Percentiles rank a stretch among this genome's conserved stretches.
Evolutionary conservation across 345 rosid genomes (phyloP).

Genomic region (Dovyalis caffra): DNA sequence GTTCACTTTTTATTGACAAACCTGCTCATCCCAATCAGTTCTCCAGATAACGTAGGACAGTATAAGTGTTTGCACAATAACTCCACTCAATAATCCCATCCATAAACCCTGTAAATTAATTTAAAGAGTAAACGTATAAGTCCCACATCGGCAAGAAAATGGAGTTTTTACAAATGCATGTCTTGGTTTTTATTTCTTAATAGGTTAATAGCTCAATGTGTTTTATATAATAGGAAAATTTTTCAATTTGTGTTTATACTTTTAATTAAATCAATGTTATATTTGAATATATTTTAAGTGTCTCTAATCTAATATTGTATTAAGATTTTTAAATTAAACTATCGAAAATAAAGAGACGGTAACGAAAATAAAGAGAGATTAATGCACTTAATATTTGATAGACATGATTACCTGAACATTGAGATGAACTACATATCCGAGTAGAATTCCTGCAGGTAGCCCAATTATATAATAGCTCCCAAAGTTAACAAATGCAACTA

Average conservation of each 20-base stretch:
- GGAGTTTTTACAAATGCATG: too few relatives aligned
- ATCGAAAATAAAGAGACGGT: constrained; percentile 1
- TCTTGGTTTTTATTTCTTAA: too few relatives aligned
- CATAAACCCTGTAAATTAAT: constrained; percentile 32
- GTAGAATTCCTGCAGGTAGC: constrained; percentile 16
- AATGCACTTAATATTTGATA: too few relatives aligned
- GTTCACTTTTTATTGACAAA: not conserved
- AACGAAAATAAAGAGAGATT: not conserved
- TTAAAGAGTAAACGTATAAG: too few relatives aligned
- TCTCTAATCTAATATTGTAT: too few relatives aligned
- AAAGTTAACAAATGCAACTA: constrained; percentile 14
- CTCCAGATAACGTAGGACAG: constrained; percentile 27
- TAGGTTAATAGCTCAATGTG: too few relatives aligned
- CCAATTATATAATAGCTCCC: constrained; percentile 18
- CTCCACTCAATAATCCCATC: constrained; percentile 37
- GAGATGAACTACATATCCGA: constrained; percentile 20
- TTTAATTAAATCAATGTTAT: too few relatives aligned
- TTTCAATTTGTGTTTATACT: too few relatives aligned
- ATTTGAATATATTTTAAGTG: too few relatives aligned
- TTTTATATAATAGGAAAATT: too few relatives aligned
- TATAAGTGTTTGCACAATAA: constrained; percentile 22
- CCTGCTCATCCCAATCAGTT: constrained; percentile 35
- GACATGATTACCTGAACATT: not conserved
- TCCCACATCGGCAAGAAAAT: too few relatives aligned
- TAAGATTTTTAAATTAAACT: too few relatives aligned